Conservation (phyloP, 805 yeast genomes). For the Yarrowia sp. region DNA sequence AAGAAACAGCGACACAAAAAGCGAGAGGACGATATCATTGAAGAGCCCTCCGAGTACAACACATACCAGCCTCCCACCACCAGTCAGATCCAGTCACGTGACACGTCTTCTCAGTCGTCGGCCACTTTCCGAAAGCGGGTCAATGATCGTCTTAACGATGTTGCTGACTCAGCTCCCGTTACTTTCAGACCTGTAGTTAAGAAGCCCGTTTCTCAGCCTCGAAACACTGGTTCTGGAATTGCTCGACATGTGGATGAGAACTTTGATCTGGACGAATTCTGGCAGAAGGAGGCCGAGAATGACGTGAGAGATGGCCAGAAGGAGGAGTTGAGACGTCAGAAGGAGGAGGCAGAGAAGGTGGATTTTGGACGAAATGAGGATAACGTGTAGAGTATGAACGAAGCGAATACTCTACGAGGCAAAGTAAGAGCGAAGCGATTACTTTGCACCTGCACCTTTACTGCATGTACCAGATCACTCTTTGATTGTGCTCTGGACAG, state of each 20-base stretch:
- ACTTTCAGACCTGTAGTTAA: slow-evolving; percentile 11
- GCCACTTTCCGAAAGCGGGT: slow-evolving; percentile 10
- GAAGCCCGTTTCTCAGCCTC: not conserved
- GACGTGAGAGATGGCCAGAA: not conserved
- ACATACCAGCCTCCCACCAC: slow-evolving; percentile 17
- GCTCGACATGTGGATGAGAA: slow-evolving; percentile 16
- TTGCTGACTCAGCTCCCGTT: not conserved
- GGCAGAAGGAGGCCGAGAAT: slow-evolving; percentile 21
- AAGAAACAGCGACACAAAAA: not conserved
- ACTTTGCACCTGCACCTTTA: too few relatives aligned
- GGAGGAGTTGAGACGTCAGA: slow-evolving; percentile 5
- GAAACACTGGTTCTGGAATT: not conserved
- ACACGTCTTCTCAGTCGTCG: not conserved
- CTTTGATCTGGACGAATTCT: slow-evolving; percentile 18
- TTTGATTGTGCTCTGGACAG: too few relatives aligned
- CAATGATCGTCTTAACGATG: slow-evolving; percentile 10
- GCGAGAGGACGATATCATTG: slow-evolving; percentile 2
- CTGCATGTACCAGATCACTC: too few relatives aligned
- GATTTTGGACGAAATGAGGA: not conserved
- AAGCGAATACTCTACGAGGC: too few relatives aligned
- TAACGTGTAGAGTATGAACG: not conserved
- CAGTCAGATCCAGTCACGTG: slow-evolving; percentile 16
- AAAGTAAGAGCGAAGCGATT: too few relatives aligned
- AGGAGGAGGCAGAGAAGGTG: slow-evolving; percentile 4
- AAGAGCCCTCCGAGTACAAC: not conserved